Evolutionary conservation across 1,139 yeast species (phyloP).

Genomic region (Suhomyces bribrorum): DNA sequence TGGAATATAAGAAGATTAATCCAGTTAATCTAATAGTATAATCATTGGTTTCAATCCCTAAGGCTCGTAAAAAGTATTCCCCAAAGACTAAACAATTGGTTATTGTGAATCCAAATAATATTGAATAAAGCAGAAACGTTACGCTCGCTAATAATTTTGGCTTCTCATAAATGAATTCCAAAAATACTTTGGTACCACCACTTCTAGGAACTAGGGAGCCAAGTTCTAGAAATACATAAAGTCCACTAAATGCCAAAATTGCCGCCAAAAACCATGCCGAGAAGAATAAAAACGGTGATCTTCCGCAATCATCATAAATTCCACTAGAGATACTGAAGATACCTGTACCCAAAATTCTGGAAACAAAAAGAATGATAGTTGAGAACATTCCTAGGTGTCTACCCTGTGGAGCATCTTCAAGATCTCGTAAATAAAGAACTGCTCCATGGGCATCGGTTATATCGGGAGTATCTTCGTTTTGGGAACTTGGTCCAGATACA

Average conservation of each 20-base stretch:
- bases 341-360: conserved; percentile 76
- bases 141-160: conserved; percentile 65
- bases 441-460: conserved; percentile 16
- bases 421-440: conserved; percentile 27
- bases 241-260: conserved; percentile 61
- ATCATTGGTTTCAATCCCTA: conserved; percentile 44
- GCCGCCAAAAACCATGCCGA: conserved; percentile 65
- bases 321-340: conserved; percentile 73
- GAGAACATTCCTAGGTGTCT: conserved; percentile 70
- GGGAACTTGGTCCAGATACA: conserved; percentile 7
- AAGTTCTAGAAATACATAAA: conserved; percentile 64
- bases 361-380: conserved; percentile 60
- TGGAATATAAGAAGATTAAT: conserved; percentile 40
- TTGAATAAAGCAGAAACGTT: conserved; percentile 55
- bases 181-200: conserved; percentile 73
- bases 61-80: conserved; percentile 56
- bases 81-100: conserved; percentile 73
- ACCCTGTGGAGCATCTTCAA: conserved; percentile 70
- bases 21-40: conserved; percentile 47
- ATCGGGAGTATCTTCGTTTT: conserved; percentile 1
- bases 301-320: conserved; percentile 66
- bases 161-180: conserved; percentile 62
- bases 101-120: conserved; percentile 63
- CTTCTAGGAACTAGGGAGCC: conserved; percentile 71
- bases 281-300: conserved; percentile 60